phyloP scores from a whole-genome alignment of 2,329 filamentous ascomycete genomes.

The Cordyceps fumosorosea region DNA sequence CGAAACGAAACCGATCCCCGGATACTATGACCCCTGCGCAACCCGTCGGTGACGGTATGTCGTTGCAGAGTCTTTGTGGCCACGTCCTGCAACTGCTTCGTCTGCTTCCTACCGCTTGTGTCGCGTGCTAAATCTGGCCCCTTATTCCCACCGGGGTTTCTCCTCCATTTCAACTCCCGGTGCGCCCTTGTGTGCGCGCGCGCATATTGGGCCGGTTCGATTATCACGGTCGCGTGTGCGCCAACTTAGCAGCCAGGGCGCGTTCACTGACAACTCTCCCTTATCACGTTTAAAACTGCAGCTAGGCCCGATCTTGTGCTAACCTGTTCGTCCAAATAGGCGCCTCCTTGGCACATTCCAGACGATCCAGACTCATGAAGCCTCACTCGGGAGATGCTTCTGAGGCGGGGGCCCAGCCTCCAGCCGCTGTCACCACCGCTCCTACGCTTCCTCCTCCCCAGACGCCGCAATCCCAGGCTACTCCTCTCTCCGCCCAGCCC shows the following conservation, averaged over 20 bases:
- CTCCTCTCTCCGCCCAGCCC: constrained; percentile 37
- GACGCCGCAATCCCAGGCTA: constrained; percentile 46
- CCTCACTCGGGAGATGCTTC: constrained; percentile 45
- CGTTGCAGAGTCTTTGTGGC: constrained; percentile 28
- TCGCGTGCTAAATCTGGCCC: constrained; percentile 9
- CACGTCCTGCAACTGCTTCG: constrained; percentile 27
- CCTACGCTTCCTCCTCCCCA: constrained; percentile 43
- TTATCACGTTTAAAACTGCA: not conserved
- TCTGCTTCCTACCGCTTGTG: constrained; percentile 24
- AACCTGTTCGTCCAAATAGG: constrained; percentile 27
- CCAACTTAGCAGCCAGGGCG: not conserved
- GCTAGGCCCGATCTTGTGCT: constrained; percentile 16
- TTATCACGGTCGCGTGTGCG: not conserved
- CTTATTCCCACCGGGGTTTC: not conserved
- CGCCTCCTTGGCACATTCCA: constrained; percentile 36
- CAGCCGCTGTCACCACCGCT: constrained; percentile 29
- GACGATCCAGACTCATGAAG: constrained; percentile 44
- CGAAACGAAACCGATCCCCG: constrained; percentile 76
- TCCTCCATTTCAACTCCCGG: not conserved
- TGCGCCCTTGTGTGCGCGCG: not conserved
- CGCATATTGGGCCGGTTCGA: not conserved
- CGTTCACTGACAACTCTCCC: not conserved
- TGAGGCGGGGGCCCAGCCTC: constrained; percentile 51
- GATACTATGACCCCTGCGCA: constrained; percentile 48
- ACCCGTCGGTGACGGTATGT: constrained; percentile 69